Evolutionary conservation across 768 basidiomycete genomes (phyloP).

Genomic region (Trametes gibbosa): DNA sequence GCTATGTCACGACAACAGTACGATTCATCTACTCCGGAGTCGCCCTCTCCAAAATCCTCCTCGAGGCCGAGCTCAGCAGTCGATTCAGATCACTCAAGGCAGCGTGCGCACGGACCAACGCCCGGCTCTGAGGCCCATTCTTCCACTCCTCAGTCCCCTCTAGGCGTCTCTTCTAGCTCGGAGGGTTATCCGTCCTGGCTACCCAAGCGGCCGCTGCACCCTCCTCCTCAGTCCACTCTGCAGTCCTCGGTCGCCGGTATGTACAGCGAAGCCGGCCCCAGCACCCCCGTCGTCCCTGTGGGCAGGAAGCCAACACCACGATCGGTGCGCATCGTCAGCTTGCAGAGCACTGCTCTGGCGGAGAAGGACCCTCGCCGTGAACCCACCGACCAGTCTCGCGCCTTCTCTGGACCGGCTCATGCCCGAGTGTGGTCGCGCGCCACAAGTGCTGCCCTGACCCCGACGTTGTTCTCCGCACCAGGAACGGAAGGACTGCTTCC

Average conservation of each 20-base stretch:
- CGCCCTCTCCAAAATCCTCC: conserved; percentile 27
- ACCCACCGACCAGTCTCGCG: conserved; percentile 49
- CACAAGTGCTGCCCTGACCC: conserved; percentile 43
- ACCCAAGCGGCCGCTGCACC: conserved; percentile 72
- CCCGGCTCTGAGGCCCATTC: conserved; percentile 19
- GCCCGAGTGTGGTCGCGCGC: conserved; percentile 60
- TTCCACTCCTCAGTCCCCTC: conserved; percentile 26
- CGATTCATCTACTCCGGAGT: conserved; percentile 23
- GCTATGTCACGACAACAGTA: conserved; percentile 31
- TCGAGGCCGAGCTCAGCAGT: conserved; percentile 25
- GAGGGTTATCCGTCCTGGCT: conserved; percentile 87
- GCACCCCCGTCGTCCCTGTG: conserved; percentile 37
- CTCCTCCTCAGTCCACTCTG: conserved; percentile 69
- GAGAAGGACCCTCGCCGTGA: conserved; percentile 43
- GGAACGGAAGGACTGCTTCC: conserved; percentile 33
- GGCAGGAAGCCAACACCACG: conserved; percentile 81
- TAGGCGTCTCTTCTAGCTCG: conserved; percentile 32
- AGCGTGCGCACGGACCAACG: conserved; percentile 16
- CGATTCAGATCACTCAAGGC: conserved; percentile 12
- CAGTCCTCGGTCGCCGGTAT: conserved; percentile 51
- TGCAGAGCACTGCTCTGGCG: conserved; percentile 48
- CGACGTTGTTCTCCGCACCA: conserved; percentile 42
- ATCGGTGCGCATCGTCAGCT: conserved; percentile 76
- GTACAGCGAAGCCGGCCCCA: conserved; percentile 32
- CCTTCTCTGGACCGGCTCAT: conserved; percentile 30